Percentiles rank a stretch among this genome's conserved stretches.
Conservation (phyloP, 2,329 filamentous ascomycete genomes). For the Tolypocladium cylindrosporum region DNA sequence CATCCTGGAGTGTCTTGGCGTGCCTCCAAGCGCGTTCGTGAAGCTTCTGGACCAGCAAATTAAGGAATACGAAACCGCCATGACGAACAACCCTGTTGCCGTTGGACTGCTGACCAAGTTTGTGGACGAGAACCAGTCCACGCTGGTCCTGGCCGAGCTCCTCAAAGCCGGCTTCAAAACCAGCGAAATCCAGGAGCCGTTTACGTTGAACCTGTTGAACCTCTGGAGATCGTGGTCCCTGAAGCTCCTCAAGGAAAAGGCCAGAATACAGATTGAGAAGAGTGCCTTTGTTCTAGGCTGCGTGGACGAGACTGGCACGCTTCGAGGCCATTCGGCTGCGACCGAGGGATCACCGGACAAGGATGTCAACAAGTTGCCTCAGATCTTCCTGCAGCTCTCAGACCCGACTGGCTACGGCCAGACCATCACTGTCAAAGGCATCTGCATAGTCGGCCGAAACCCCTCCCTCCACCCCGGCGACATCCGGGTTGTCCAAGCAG, state of each 20-base stretch:
- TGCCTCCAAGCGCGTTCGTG: conserved; percentile 57
- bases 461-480: conserved; percentile 92
- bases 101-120: conserved; percentile 59
- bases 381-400: conserved; percentile 83
- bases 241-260: conserved; percentile 87
- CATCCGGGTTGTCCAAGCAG: conserved; percentile 75
- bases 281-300: conserved; percentile 85
- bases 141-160: conserved; percentile 64
- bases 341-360: conserved; percentile 29
- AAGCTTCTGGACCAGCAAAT: conserved; percentile 60
- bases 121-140: conserved; percentile 78
- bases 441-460: conserved; percentile 82
- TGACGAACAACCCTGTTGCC: conserved; percentile 55
- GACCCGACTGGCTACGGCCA: conserved; percentile 39
- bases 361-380: conserved; percentile 50
- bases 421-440: conserved; percentile 59
- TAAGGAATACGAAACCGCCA: conserved; percentile 56
- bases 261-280: conserved; percentile 68
- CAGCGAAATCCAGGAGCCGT: conserved; percentile 55
- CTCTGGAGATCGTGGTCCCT: conserved; percentile 86
- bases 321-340: conserved; percentile 60
- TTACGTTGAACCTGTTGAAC: conserved; percentile 66
- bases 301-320: conserved; percentile 69
- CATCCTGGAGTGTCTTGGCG: conserved; percentile 70
- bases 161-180: conserved; percentile 71